phyloP scores from a whole-genome alignment of 176 grass and related monocot species.

The bread wheat (Triticum aestivum) region IWGSC_CS_RefSeq_v2.1 NC_057801.1:247262912-247263411 shows the following conservation, averaged over 20 bases:
- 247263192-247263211: conserved; percentile 21
- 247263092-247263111: conserved; percentile 36
- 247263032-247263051: not conserved
- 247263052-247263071: conserved; percentile 22
- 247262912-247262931: conserved; percentile 83
- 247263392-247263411: not conserved
- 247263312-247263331: not conserved
- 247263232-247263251: conserved; percentile 18
- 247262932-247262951: conserved; percentile 72
- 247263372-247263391: not conserved
- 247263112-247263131: conserved; percentile 18
- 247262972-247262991: conserved; percentile 74
- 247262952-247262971: conserved; percentile 43
- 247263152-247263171: conserved; percentile 45
- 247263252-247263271: conserved; percentile 48
- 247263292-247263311: conserved; percentile 34
- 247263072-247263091: conserved; percentile 19
- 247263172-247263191: conserved; percentile 43
- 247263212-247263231: conserved; percentile 48
- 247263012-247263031: conserved; percentile 43
- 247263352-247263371: not conserved
- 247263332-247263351: conserved; percentile 6
- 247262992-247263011: conserved; percentile 84
- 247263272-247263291: conserved; percentile 28
- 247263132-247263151: conserved; percentile 19